Evolutionary conservation across 371 early-diverging fungal genomes (phyloP).

Genomic region (Mucor velutinosus): DNA sequence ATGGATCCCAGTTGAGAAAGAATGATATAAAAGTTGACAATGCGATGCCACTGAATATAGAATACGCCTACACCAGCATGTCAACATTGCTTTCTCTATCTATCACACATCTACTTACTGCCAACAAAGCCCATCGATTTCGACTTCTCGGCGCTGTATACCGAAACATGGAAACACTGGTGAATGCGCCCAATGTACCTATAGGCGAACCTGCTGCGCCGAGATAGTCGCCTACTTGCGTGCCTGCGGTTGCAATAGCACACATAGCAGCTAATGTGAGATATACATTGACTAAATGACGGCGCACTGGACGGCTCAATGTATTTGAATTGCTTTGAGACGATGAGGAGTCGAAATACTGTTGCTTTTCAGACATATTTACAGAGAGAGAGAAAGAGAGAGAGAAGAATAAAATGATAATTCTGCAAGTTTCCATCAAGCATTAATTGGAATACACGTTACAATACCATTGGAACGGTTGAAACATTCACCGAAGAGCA

Average conservation of each 20-base stretch:
- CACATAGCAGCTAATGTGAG: conserved; percentile 56
- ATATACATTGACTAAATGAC: conserved; percentile 54
- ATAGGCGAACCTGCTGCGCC: conserved; percentile 16
- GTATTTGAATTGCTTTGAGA: neutral
- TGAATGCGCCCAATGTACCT: conserved; percentile 26
- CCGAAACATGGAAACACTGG: conserved; percentile 32
- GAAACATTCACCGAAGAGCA: neutral
- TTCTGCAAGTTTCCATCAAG: neutral
- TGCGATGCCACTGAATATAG: conserved; percentile 46
- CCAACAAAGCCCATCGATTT: conserved; percentile 35
- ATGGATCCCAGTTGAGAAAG: conserved; percentile 37
- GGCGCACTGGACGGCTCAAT: conserved; percentile 45
- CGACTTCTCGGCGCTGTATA: conserved; percentile 20
- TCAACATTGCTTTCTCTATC: neutral
- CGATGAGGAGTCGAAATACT: neutral
- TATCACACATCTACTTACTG: conserved; percentile 16
- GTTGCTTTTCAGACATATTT: conserved; percentile 20
- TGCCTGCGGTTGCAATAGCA: conserved; percentile 43
- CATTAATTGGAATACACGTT: neutral
- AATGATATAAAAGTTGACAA: conserved; percentile 27
- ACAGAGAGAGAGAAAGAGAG: neutral
- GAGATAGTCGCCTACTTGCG: conserved; percentile 19
- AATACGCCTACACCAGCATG: conserved; percentile 33
- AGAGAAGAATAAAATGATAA: neutral
- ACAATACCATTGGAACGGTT: neutral